A percentile compares a stretch with the other conserved stretches of the same genome.
Conservation (phyloP, 2,329 filamentous ascomycete species). For the Aspergillus vadensis region DNA sequence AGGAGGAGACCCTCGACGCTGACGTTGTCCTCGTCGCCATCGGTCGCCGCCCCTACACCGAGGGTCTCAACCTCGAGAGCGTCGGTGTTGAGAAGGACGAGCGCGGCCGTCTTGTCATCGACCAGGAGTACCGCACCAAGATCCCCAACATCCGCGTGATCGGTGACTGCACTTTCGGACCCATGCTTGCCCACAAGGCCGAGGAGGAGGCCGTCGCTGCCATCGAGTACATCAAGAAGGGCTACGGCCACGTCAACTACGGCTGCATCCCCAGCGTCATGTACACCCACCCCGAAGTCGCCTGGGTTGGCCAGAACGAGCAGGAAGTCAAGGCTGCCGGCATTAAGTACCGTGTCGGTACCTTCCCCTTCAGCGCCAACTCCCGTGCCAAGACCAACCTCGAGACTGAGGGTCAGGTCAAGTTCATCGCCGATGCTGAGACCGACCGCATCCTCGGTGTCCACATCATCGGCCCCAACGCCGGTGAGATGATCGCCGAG, state of each 20-base stretch:
- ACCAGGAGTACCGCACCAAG: constrained; percentile 98
- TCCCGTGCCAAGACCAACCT: constrained; percentile 98
- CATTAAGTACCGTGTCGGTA: constrained; percentile 88
- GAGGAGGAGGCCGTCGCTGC: constrained; percentile 96
- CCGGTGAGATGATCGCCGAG: constrained; percentile 99
- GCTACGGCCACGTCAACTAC: constrained; percentile 98
- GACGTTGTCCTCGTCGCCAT: constrained; percentile 97
- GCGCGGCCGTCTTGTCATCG: constrained; percentile 90
- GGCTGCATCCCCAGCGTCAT: constrained; percentile 96
- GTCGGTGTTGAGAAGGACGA: constrained; percentile 76
- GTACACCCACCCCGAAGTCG: constrained; percentile 98
- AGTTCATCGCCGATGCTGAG: constrained; percentile 94
- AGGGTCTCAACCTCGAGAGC: constrained; percentile 89
- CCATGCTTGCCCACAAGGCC: constrained; percentile 99
- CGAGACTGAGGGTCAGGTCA: constrained; percentile 92
- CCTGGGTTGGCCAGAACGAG: constrained; percentile 98
- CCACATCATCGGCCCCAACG: constrained; percentile 94
- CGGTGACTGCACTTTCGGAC: constrained; percentile 93
- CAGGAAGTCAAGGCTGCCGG: constrained; percentile 88
- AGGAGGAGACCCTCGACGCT: constrained; percentile 86
- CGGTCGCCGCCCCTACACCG: constrained; percentile 91
- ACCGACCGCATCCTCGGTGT: constrained; percentile 94
- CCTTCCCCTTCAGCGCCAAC: constrained; percentile 97
- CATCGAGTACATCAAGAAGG: constrained; percentile 97
- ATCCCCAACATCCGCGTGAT: constrained; percentile 95